Evolutionary conservation across 2,329 filamentous ascomycete genomes (phyloP), one percentile per base, ranked within the genome.

Genomic region (Arthrinium phaeospermum): DNA sequence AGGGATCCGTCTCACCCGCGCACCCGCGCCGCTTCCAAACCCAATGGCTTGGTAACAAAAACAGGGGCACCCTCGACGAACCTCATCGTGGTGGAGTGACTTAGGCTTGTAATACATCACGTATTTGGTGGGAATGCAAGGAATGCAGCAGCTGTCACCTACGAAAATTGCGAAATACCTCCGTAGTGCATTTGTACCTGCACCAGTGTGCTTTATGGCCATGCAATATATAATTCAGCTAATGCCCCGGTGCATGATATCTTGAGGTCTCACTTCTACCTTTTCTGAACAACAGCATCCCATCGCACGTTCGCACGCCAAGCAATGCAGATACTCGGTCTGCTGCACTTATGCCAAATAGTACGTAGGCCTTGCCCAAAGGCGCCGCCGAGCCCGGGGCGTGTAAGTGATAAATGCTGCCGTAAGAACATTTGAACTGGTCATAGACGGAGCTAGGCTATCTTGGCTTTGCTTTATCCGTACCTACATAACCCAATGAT

Each of bases 1-100:
- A 41, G 37, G 37, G 45, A 19, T 51, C 57, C 57, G 57, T 64
- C 57, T n/a, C 57, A 64, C 34, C 57, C 57, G 57, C 19, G 30
- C 57, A 64, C 34, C 57, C 34, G 57, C 19, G 30, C 57, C 4
- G 34, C 22, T n/a, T 34, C 34, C 34, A 64, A 14, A 64, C 57
- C 57, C 57, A 64, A 64, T n/a, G 57, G 57, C 19, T 41, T 37
- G 53, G 53, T 37, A 61, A 61, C 53, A 61, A 27, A 34, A 27
- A 34, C 53, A 61, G 53, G 30, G 53, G 53, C 30, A 64, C 19
- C 53, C 22, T 34, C 30, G 53, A 41, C 37, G 53, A 37, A 64
- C 30, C 22, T 64, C 30, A 61, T 41, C 3, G 57, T 41, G 57
- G 57, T 41, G 57, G 57, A 41, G 57, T 64, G 34, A 30, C 34